Base-by-base conservation (phyloP, 2,329 filamentous ascomycete species). In the Apiospora arundinis region DNA sequence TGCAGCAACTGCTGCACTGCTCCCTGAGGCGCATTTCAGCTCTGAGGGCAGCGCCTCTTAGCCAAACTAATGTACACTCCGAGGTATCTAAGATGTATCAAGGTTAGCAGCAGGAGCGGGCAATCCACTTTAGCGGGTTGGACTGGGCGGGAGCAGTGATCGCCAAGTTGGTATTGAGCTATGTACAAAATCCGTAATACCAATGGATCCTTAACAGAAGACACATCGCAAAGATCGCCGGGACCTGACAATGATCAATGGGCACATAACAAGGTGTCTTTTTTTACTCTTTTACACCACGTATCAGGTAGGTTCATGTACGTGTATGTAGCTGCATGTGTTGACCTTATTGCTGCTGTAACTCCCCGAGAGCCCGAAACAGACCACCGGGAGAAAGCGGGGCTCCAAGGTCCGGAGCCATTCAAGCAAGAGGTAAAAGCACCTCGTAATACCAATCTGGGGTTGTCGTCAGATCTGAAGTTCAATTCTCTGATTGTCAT, bases 281-380 rank as follows among this genome's bases (percentile, higher is more conserved):
- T 32, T 32, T 32, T 32, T 32, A 32, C 32, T n/a, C 32, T 40
- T 40, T 40, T n/a, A 23, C 16, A 63, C 28, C 1, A 45, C 28
- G 18, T 40, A 40, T 12, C 56, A n/a, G 2, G 32, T 40, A 63
- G 28, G 52, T 60, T 37, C 28, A 37, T 60, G 52, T 37, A 60
- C 25, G 7, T 37, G n/a, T 23, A n/a, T 16, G 21, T 18, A 1
- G 8, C 46, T 23, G 21, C 5, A 44, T 44, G 42, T 44, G 42
- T 16, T 28, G n/a, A 40, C 28, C 21, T n/a, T 40, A 16, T n/a
- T 21, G 2, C 46, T 48, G 25, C 23, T 52, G 49, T 32, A 28
- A 37, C 52, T 60, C 52, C 56, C 56, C 56, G 56, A 63, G 56
- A 63, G 56, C 56, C 56, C 56, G 56, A 63, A 63, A 63, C 32